A percentile compares a stretch with the other conserved stretches of the same genome.
phyloP scores from a whole-genome alignment of 768 basidiomycete species.

The Antrodiella citrinella region DNA sequence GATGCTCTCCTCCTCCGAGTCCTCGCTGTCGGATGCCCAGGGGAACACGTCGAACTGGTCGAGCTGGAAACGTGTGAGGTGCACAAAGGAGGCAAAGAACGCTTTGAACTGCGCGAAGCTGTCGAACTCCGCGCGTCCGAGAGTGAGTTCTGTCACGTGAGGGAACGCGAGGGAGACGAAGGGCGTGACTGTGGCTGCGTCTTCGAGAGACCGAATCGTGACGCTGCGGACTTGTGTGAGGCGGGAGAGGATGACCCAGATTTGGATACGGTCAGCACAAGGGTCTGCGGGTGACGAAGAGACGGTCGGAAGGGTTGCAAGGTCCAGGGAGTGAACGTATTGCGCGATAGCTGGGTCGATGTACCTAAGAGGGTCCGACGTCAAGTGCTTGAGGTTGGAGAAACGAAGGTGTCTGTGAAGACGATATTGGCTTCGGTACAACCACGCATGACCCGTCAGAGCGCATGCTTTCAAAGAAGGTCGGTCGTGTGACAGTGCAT shows the following conservation, averaged over 20 bases:
- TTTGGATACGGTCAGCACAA: background rate
- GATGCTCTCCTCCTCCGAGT: background rate
- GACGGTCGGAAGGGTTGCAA: background rate
- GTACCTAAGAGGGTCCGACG: background rate
- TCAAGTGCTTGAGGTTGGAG: background rate
- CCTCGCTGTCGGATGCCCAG: background rate
- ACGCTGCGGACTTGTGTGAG: background rate
- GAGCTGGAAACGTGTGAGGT: background rate
- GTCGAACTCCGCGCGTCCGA: background rate
- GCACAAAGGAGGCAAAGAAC: background rate
- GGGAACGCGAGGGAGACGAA: background rate
- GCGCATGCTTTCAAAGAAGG: background rate
- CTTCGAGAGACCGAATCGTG: background rate
- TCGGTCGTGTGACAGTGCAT: background rate
- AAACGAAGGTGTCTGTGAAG: background rate
- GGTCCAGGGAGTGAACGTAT: background rate
- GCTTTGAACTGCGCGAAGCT: background rate
- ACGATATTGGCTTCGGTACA: background rate
- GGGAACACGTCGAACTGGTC: background rate
- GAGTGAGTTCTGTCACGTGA: background rate
- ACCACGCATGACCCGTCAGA: background rate
- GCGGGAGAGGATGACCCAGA: background rate
- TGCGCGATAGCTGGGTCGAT: background rate
- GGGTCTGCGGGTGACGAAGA: background rate
- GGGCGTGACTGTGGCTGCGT: background rate